Evolutionary conservation across 2,329 filamentous ascomycete genomes (phyloP).

Genomic region (Onygenales sp.): DNA sequence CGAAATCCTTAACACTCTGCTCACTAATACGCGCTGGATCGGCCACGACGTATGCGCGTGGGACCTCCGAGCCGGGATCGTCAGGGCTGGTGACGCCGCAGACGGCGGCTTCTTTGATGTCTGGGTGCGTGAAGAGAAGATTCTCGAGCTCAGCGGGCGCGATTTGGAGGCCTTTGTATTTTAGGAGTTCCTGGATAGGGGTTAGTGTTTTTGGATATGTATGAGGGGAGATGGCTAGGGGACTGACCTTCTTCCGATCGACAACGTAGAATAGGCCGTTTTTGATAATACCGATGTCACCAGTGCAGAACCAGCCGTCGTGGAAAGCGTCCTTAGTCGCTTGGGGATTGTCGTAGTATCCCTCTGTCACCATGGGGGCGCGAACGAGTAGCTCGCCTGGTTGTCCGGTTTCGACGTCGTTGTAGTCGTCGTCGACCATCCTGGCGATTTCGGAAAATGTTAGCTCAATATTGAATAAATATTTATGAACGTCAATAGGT

Average conservation of each 20-base stretch:
- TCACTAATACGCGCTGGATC: not conserved
- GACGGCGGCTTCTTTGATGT: slow-evolving; percentile 3
- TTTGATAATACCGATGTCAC: not conserved
- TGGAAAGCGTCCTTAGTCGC: slow-evolving; percentile 1
- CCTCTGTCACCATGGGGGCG: not conserved
- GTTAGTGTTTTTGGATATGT: not conserved
- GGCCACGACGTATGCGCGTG: not conserved
- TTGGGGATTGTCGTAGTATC: slow-evolving; percentile 3
- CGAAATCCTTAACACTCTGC: not conserved
- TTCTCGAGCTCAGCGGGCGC: slow-evolving; percentile 2
- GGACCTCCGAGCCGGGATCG: not conserved
- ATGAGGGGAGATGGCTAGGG: not conserved
- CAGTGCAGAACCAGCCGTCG: slow-evolving; percentile 4
- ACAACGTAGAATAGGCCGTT: slow-evolving; percentile 1
- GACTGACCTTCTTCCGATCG: slow-evolving; percentile 3
- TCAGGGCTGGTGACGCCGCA: not conserved
- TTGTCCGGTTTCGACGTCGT: slow-evolving; percentile 1
- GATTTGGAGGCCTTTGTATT: slow-evolving; percentile 2
- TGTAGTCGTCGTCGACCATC: slow-evolving; percentile 2
- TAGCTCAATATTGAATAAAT: not conserved
- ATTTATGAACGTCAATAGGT: not conserved
- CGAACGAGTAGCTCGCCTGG: slow-evolving; percentile 3
- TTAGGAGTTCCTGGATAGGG: not conserved
- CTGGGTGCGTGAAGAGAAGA: slow-evolving; percentile 1
- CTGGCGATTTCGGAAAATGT: not conserved